These are phyloP conservation scores for Globisporangium recalcitrans DNA, from an alignment of 352 stramenopile genomes.

Conservation along the genomic window DNA sequence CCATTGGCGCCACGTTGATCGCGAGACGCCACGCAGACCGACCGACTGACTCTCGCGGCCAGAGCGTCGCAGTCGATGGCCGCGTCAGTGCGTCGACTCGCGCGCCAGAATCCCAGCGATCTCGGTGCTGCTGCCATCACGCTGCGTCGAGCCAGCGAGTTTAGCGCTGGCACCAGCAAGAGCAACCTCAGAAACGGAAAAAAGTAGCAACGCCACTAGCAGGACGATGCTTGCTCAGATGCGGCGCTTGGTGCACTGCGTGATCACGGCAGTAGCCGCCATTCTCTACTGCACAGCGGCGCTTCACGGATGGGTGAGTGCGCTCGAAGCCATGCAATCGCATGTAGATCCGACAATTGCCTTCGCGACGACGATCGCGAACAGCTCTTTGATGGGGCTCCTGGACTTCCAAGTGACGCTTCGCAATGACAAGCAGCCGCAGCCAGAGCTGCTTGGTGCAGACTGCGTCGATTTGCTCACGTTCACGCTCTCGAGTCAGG, in stretches of 20 bases:
- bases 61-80: neutral
- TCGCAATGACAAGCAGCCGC: conserved; percentile 8
- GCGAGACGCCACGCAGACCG: no score
- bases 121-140: neutral
- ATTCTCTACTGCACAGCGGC: conserved; percentile 1
- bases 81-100: neutral
- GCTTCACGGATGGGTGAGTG: neutral
- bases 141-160: neutral
- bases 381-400: conserved; percentile 26
- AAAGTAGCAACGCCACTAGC: neutral
- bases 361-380: conserved; percentile 17
- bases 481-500: conserved; percentile 9
- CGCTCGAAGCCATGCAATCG: neutral
- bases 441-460: neutral
- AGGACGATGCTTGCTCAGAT: neutral
- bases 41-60: no score
- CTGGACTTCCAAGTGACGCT: conserved; percentile 13
- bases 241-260: neutral
- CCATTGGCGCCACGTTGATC: neutral
- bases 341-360: neutral
- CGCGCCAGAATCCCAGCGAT: neutral
- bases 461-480: conserved; percentile 7
- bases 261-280: neutral
- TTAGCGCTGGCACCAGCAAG: neutral
- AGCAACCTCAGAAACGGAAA: neutral